Evolutionary conservation across 2,329 filamentous ascomycete genomes (phyloP).

Genomic region (Cladophialophora psammophila): DNA sequence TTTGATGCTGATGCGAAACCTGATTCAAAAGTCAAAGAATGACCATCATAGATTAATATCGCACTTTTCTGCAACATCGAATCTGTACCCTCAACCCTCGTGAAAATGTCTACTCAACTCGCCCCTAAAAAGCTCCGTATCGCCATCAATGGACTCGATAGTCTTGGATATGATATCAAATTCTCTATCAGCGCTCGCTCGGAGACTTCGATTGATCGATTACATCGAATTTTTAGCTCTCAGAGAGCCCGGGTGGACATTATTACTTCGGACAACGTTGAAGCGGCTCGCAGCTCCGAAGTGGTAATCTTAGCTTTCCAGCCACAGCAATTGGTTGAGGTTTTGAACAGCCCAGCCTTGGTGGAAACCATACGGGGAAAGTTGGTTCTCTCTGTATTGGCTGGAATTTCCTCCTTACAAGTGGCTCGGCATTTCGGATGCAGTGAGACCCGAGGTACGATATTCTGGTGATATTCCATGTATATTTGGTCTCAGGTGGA

Average conservation of each 20-base stretch:
- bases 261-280: constrained; percentile 22
- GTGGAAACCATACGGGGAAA: constrained; percentile 51
- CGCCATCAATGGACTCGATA: constrained; percentile 11
- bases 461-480: constrained; percentile 3
- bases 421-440: constrained; percentile 43
- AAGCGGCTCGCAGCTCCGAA: constrained; percentile 42
- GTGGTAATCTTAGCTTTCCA: constrained; percentile 58
- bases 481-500: neutral
- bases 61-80: neutral
- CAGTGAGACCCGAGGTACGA: constrained; percentile 11
- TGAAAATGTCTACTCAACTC: neutral
- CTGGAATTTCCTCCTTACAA: constrained; percentile 49
- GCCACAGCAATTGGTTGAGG: constrained; percentile 52
- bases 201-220: constrained; percentile 7
- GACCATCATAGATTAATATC: neutral
- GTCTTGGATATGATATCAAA: neutral
- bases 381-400: constrained; percentile 60
- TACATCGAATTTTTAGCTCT: constrained; percentile 3
- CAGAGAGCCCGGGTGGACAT: constrained; percentile 10
- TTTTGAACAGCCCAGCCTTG: constrained; percentile 50
- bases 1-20: too few species aligned
- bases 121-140: constrained; percentile 16
- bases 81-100: neutral
- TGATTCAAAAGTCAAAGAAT: too few species aligned
- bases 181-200: constrained; percentile 22